A percentile compares a stretch with the other conserved stretches of the same genome.
Evolutionary conservation across 805 yeast species (phyloP).

Genomic region (Starmerella potacharoeniae): DNA sequence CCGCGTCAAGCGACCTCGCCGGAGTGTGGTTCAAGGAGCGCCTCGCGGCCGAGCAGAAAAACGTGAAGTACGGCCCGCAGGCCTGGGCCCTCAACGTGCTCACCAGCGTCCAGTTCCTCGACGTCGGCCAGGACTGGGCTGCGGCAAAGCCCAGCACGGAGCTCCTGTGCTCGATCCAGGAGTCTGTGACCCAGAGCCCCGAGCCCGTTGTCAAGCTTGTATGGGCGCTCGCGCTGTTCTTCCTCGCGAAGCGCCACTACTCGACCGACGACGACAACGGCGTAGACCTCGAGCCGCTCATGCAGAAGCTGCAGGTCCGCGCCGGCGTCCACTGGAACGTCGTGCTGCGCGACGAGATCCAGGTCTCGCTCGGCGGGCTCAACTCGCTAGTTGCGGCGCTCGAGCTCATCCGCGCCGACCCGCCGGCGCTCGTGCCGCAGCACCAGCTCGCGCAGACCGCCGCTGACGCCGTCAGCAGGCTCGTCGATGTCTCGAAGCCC

Average conservation of each 20-base stretch:
- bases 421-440: slow-evolving; percentile 4
- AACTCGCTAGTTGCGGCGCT: slow-evolving; percentile 12
- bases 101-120: slow-evolving; percentile 23
- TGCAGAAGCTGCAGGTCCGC: slow-evolving; percentile 13
- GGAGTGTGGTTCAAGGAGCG: slow-evolving; percentile 15
- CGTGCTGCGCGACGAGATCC: slow-evolving; percentile 12
- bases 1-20: slow-evolving; percentile 18
- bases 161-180: slow-evolving; percentile 19
- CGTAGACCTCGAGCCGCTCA: slow-evolving; percentile 11
- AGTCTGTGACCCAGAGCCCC: slow-evolving; percentile 1
- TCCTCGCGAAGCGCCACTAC: slow-evolving; percentile 20
- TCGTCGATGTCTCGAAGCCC: slow-evolving; percentile 14
- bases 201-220: slow-evolving; percentile 18
- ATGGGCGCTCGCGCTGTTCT: slow-evolving; percentile 26
- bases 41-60: slow-evolving; percentile 2
- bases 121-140: slow-evolving; percentile 24
- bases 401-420: slow-evolving; percentile 3
- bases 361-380: slow-evolving; percentile 5
- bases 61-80: not conserved
- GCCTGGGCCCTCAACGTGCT: slow-evolving; percentile 16
- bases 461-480: slow-evolving; percentile 20
- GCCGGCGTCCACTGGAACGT: slow-evolving; percentile 19
- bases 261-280: slow-evolving; percentile 10
- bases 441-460: slow-evolving; percentile 21
- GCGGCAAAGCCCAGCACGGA: slow-evolving; percentile 11